Percentiles rank a stretch among this genome's conserved stretches.
Evolutionary conservation across 2,329 filamentous ascomycete species (phyloP).

Genomic region (Penicillium sp.): DNA sequence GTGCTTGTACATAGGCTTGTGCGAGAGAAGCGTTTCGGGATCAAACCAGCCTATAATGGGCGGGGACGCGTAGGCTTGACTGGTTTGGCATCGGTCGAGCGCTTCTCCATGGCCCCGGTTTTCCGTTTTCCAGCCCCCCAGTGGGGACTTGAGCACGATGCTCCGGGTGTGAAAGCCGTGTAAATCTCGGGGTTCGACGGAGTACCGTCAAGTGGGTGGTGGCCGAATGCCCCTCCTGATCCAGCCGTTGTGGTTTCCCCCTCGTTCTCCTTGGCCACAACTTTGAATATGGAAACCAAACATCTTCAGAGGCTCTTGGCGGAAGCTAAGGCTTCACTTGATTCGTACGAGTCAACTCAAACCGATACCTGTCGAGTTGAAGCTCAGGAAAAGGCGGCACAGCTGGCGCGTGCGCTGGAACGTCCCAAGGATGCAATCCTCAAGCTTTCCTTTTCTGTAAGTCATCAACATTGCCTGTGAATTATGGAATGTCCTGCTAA

Average conservation of each 20-base stretch:
- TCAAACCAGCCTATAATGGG: too few relatives aligned
- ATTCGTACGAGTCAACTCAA: constrained; percentile 8
- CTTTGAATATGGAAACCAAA: constrained; percentile 7
- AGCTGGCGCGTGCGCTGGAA: constrained; percentile 17
- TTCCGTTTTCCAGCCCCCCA: background rate
- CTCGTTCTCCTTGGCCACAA: background rate
- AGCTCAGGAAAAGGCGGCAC: constrained; percentile 13
- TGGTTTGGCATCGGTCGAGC: background rate
- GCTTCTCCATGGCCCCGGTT: background rate
- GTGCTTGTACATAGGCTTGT: too few relatives aligned
- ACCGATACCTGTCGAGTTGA: constrained; percentile 9
- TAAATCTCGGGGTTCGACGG: background rate
- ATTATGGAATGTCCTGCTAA: background rate
- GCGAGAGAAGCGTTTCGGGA: too few relatives aligned
- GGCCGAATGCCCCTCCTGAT: background rate
- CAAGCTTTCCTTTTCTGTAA: constrained; percentile 17
- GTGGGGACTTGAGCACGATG: background rate
- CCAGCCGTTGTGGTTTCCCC: background rate
- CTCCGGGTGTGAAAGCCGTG: background rate
- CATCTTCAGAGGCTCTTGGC: constrained; percentile 7
- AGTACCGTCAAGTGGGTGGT: too few relatives aligned
- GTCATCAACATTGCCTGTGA: background rate
- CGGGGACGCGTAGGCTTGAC: background rate
- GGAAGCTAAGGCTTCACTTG: constrained; percentile 5
- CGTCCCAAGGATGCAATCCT: constrained; percentile 18